Evolutionary conservation across 1,284 basidiomycete genomes (phyloP), one percentile per base, ranked within the genome.

Genomic region (Ganoderma leucocontextum): DNA sequence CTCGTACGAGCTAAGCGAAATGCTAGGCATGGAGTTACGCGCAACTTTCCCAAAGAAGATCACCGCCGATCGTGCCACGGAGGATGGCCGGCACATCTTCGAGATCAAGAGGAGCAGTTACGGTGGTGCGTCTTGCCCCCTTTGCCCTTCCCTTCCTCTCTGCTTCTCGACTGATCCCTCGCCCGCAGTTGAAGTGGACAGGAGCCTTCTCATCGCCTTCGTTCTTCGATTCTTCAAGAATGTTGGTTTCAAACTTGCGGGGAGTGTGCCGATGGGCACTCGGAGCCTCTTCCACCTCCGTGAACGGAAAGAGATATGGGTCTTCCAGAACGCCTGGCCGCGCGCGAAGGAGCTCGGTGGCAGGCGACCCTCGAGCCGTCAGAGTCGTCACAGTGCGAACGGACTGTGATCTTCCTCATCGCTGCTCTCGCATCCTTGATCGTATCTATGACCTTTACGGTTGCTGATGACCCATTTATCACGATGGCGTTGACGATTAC

Each of bases 71-170:
- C 80, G 84, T 33, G 80, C 81, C 4, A 80, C 81, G 13, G 85
- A 86, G 66, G 85, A 84, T 10, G 82, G 85, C 38, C 78, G 85
- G 10, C 84, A 87, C 70, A 81, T 86, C 6, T 81, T 91, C 62
- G 85, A 88, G 67, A 74, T 86, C 41, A 82, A 80, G 72, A 75
- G 76, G n/a, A 71, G 70, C 33, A 60, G 70, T 17, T 69, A 73
- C 64, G 82, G 82, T 75, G 79, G 85, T 86, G 67, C 59, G 80
- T 73, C 49, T 13, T 44, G 25, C 38, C 35, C 12, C 33, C 36
- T 33, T 38, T 6, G 49, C 15, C 7, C 44, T 44, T 8, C 42
- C 8, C 17, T 8, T 22, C 47, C 36, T 36, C 29, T 22, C 29
- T 57, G 7, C 42, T 8, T 47, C 42, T 17, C 35, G 19, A 13